Conservation (phyloP, 2,329 filamentous ascomycete species). For the Grosmannia clavigera region DNA sequence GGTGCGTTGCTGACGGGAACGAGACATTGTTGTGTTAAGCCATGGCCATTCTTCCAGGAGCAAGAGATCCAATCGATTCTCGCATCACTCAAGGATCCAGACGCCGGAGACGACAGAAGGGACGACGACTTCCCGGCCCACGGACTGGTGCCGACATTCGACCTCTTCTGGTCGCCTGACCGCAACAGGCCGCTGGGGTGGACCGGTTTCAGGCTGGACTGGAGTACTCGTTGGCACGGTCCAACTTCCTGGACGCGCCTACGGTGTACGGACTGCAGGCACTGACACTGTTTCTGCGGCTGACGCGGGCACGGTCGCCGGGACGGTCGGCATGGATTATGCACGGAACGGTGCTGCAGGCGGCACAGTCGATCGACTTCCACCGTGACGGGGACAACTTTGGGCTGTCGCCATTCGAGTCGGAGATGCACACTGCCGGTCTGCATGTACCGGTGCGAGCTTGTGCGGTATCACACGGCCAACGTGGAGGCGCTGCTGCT, state of each 20-base stretch:
- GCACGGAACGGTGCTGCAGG: conserved; percentile 11
- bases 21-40: no score
- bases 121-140: not conserved
- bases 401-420: conserved; percentile 26
- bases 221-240: conserved; percentile 11
- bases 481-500: conserved; percentile 33
- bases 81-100: conserved; percentile 3
- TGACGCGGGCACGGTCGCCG: conserved; percentile 8
- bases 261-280: conserved; percentile 12
- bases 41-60: conserved; percentile 2
- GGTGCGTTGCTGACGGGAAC: no score
- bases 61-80: conserved; percentile 12
- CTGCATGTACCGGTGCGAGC: conserved; percentile 26
- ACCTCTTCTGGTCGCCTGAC: conserved; percentile 7
- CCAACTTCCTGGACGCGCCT: conserved; percentile 13
- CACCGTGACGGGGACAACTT: conserved; percentile 20
- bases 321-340: conserved; percentile 13
- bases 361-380: conserved; percentile 15
- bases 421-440: conserved; percentile 30
- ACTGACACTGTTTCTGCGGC: conserved; percentile 9
- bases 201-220: conserved; percentile 11
- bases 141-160: not conserved
- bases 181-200: not conserved
- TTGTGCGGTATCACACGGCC: conserved; percentile 19
- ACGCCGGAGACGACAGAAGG: not conserved